phyloP scores from a whole-genome alignment of 2,329 filamentous ascomycete species.

The Neonectria coccinea region DNA sequence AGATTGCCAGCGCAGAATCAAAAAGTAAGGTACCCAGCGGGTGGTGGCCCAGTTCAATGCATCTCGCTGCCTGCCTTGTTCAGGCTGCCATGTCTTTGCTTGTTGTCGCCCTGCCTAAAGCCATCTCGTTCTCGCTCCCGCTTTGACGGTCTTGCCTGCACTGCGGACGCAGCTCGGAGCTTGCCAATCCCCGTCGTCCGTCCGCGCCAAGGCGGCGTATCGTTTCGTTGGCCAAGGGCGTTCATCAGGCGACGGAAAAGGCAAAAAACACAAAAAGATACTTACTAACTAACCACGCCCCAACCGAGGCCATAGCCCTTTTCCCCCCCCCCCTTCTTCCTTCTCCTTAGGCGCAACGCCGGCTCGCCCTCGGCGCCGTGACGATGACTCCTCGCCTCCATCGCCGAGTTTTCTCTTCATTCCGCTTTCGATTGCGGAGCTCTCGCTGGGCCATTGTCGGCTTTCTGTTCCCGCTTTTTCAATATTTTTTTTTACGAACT shows the following conservation, averaged over 20 bases:
- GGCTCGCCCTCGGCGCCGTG: not conserved
- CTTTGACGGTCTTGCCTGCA: not conserved
- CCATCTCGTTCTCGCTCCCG: not conserved
- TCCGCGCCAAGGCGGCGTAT: conserved; percentile 9
- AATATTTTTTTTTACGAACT: not conserved
- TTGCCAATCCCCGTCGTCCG: conserved; percentile 6
- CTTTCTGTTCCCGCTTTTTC: conserved; percentile 3
- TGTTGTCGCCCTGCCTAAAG: not conserved
- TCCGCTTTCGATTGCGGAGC: not conserved
- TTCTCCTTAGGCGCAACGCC: not conserved
- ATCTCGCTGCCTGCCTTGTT: too few species aligned
- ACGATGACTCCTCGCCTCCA: conserved; percentile 7
- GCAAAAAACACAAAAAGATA: not conserved
- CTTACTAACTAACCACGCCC: not conserved
- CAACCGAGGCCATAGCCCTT: not conserved
- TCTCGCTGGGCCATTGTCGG: not conserved
- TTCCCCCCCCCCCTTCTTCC: not conserved
- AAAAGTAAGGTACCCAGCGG: not conserved
- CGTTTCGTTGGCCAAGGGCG: conserved; percentile 4
- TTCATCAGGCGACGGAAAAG: not conserved
- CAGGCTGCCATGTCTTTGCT: not conserved
- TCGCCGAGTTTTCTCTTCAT: not conserved
- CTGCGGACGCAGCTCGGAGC: conserved; percentile 6
- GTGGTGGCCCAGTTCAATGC: too few species aligned
- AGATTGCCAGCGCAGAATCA: conserved; percentile 3